A percentile compares a stretch with the other conserved stretches of the same genome.
Evolutionary conservation across 192 early-diverging fungal species (phyloP).

Genomic region (Rhizophagus clarus): DNA sequence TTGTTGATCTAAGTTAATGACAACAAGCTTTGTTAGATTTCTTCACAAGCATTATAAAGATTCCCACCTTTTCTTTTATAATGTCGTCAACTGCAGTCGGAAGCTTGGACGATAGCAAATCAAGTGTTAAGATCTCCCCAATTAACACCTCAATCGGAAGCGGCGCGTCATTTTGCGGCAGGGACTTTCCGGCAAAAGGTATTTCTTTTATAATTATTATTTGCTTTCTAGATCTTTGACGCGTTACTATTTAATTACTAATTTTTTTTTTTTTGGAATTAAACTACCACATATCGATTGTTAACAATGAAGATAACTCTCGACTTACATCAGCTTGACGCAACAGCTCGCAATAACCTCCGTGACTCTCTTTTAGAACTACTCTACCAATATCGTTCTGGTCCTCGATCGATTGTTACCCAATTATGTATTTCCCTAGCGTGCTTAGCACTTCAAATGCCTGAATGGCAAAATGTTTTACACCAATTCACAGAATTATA

Average conservation of each 20-base stretch:
- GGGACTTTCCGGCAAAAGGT: slow-evolving; percentile 90
- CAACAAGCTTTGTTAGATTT: background rate
- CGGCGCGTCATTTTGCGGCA: slow-evolving; percentile 78
- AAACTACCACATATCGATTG: background rate
- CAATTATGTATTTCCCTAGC: slow-evolving; percentile 87
- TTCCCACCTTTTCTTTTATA: slow-evolving; percentile 22
- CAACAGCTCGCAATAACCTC: slow-evolving; percentile 59
- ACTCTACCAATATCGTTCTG: slow-evolving; percentile 56
- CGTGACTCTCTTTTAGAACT: slow-evolving; percentile 80
- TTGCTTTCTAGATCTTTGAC: background rate
- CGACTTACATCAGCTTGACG: slow-evolving; percentile 78
- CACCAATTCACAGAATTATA: slow-evolving; percentile 72
- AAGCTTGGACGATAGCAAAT: slow-evolving; percentile 84
- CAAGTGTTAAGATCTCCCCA: slow-evolving; percentile 60
- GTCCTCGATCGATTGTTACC: slow-evolving; percentile 66
- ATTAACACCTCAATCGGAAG: slow-evolving; percentile 37
- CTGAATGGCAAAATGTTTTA: slow-evolving; percentile 82
- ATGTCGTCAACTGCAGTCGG: slow-evolving; percentile 47
- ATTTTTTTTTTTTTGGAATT: background rate
- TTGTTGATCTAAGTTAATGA: slow-evolving; percentile 8
- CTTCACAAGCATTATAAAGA: slow-evolving; percentile 8
- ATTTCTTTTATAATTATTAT: background rate
- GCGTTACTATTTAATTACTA: background rate
- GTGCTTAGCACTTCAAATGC: slow-evolving; percentile 78
- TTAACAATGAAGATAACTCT: slow-evolving; percentile 64